Evolutionary conservation across 345 rosid species (phyloP).

Genomic region (Gossypium sturtianum): DNA sequence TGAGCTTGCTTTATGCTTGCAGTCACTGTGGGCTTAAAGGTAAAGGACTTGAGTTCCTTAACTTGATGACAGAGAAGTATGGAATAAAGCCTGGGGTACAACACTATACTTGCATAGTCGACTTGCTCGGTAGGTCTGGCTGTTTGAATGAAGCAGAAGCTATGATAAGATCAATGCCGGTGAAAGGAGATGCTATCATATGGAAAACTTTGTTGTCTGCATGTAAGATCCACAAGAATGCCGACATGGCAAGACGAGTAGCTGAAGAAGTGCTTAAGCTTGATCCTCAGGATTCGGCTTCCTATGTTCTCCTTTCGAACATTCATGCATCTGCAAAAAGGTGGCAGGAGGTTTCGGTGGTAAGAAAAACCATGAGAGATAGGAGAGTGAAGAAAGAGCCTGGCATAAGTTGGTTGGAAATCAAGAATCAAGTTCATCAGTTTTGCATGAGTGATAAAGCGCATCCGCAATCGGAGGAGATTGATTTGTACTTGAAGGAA

Average conservation of each 20-base stretch:
- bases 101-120: constrained; percentile 70
- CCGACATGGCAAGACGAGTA: constrained; percentile 49
- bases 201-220: constrained; percentile 82
- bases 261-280: constrained; percentile 51
- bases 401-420: constrained; percentile 76
- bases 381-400: constrained; percentile 67
- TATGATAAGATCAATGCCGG: constrained; percentile 58
- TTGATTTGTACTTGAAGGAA: constrained; percentile 52
- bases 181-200: constrained; percentile 48
- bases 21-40: constrained; percentile 72
- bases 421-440: constrained; percentile 50
- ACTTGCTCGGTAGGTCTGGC: constrained; percentile 66
- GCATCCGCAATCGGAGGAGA: constrained; percentile 47
- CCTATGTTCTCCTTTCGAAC: constrained; percentile 64
- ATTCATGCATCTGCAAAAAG: constrained; percentile 57
- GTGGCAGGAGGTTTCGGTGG: constrained; percentile 61
- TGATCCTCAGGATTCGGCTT: constrained; percentile 62
- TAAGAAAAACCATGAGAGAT: constrained; percentile 59
- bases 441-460: constrained; percentile 60
- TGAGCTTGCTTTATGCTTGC: constrained; percentile 73
- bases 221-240: constrained; percentile 53
- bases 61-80: constrained; percentile 44
- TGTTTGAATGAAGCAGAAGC: constrained; percentile 58
- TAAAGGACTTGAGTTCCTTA: constrained; percentile 51
- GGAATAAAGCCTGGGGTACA: constrained; percentile 44